These are phyloP conservation scores for Talaromyces verruculosus DNA, from an alignment of 2,329 filamentous ascomycete genomes.

Conservation along the genomic window DNA sequence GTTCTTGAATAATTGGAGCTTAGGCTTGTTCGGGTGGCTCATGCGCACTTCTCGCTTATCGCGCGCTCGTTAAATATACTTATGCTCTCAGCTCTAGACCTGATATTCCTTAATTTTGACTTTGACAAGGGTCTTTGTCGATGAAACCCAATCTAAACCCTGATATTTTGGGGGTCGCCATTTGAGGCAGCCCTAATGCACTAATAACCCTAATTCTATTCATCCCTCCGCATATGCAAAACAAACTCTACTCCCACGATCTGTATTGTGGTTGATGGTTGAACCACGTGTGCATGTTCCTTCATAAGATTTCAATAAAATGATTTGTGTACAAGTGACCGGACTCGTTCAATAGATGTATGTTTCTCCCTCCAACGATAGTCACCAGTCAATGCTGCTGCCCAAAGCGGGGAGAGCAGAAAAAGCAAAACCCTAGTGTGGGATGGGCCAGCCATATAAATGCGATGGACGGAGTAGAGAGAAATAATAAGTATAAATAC, in stretches of 20 bases:
- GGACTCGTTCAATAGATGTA: not conserved
- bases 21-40: not conserved
- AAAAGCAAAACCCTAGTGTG: not conserved
- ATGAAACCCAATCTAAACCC: not conserved
- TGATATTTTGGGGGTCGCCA: not conserved
- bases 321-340: not conserved
- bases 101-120: not conserved
- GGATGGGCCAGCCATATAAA: not conserved
- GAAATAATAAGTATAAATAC: not conserved
- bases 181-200: not conserved
- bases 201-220: not conserved
- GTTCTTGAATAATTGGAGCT: not conserved
- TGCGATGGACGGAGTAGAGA: not conserved
- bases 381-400: not conserved
- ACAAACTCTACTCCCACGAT: not conserved
- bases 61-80: not conserved
- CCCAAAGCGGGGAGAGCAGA: not conserved
- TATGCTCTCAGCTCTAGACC: not conserved
- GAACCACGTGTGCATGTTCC: not conserved
- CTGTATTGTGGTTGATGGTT: not conserved
- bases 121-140: not conserved
- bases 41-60: conserved; percentile 8
- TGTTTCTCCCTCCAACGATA: not conserved
- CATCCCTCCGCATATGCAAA: not conserved
- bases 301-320: not conserved